These are phyloP conservation scores for Aspergillus indologenus DNA, from an alignment of 495 filamentous ascomycete genomes.

Conservation along the genomic window DNA sequence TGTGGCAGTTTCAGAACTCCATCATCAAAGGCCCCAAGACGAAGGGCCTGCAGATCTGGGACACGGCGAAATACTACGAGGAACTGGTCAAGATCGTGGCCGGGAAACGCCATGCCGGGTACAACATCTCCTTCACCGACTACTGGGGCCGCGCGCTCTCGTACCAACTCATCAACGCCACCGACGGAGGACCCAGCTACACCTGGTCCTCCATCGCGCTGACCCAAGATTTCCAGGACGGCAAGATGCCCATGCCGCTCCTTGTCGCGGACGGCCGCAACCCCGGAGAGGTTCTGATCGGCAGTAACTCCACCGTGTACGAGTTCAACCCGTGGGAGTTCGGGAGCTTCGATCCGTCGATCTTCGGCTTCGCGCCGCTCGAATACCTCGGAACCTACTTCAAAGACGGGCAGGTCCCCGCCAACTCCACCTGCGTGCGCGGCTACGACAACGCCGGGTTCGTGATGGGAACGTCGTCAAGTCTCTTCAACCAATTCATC, in stretches of 20 bases:
- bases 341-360: conserved; percentile 74
- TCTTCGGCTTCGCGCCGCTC: conserved; percentile 70
- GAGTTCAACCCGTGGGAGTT: conserved; percentile 86
- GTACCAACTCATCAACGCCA: conserved; percentile 74
- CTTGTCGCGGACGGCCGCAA: conserved; percentile 68
- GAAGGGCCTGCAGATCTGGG: conserved; percentile 41
- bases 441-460: conserved; percentile 83
- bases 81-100: conserved; percentile 58
- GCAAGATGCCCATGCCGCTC: conserved; percentile 71
- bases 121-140: conserved; percentile 73
- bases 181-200: conserved; percentile 65
- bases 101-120: conserved; percentile 68
- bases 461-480: conserved; percentile 84
- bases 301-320: conserved; percentile 72
- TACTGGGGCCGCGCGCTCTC: conserved; percentile 76
- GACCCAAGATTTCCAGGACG: conserved; percentile 60
- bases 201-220: conserved; percentile 83
- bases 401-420: conserved; percentile 55
- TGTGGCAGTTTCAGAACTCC: conserved; percentile 71
- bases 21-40: conserved; percentile 62
- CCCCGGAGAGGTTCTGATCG: conserved; percentile 60
- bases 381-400: conserved; percentile 77
- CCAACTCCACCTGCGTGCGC: conserved; percentile 57
- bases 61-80: conserved; percentile 59
- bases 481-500: conserved; percentile 76